phyloP scores from a whole-genome alignment of 2,329 filamentous ascomycete species.

The Camillea tinctor region DNA sequence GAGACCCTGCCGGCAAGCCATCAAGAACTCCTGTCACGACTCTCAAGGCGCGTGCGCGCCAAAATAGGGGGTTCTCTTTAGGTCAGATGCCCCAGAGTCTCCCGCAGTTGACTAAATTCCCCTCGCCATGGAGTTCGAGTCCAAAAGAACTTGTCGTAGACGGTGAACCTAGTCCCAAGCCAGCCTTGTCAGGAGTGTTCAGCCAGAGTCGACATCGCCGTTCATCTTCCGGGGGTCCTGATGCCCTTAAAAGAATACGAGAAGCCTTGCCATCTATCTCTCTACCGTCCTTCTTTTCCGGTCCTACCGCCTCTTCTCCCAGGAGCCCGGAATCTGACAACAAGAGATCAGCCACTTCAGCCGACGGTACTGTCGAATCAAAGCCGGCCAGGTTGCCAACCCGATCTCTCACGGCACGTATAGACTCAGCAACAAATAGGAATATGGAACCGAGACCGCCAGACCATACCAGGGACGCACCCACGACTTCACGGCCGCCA shows the following conservation, averaged over 20 bases:
- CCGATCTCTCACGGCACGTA: slow-evolving; percentile 2
- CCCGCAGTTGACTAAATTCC: slow-evolving; percentile 21
- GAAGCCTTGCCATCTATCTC: slow-evolving; percentile 57
- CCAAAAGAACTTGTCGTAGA: slow-evolving; percentile 38
- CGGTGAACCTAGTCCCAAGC: slow-evolving; percentile 31
- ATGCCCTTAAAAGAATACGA: slow-evolving; percentile 56
- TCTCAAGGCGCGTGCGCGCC: slow-evolving; percentile 16
- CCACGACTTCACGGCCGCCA: slow-evolving; percentile 20
- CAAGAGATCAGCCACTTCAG: slow-evolving; percentile 22
- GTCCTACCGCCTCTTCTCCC: slow-evolving; percentile 24
- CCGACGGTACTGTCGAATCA: slow-evolving; percentile 18
- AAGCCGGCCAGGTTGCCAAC: slow-evolving; percentile 10
- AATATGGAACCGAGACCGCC: slow-evolving; percentile 6
- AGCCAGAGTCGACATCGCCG: slow-evolving; percentile 46
- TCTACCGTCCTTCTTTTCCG: slow-evolving; percentile 45
- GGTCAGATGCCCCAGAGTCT: slow-evolving; percentile 25
- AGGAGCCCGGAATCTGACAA: slow-evolving; percentile 22
- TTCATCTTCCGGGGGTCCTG: slow-evolving; percentile 55
- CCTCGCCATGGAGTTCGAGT: slow-evolving; percentile 42
- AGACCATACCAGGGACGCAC: slow-evolving; percentile 8
- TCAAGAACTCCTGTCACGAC: slow-evolving; percentile 3
- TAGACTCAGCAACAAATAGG: slow-evolving; percentile 8
- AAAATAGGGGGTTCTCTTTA: slow-evolving; percentile 28
- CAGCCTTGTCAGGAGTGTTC: slow-evolving; percentile 46
- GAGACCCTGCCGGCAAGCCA: background rate